A percentile compares a stretch with the other conserved stretches of the same genome.
Evolutionary conservation across 2,329 filamentous ascomycete genomes (phyloP).

Genomic region (Metarhizium brunneum): DNA sequence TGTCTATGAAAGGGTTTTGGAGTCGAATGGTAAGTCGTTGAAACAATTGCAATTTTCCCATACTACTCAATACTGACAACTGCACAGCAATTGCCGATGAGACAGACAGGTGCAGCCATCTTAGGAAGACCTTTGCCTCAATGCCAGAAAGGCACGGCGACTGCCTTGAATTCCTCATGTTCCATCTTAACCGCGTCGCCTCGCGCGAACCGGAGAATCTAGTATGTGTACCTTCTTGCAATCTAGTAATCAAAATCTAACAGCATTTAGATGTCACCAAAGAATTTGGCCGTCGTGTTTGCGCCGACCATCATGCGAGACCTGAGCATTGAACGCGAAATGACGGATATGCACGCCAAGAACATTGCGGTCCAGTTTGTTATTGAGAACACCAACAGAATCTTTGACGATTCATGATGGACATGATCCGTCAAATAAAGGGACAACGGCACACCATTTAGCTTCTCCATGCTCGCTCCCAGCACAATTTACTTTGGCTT

Average conservation of each 20-base stretch:
- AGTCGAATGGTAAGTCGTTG: conserved; percentile 57
- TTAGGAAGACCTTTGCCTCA: conserved; percentile 65
- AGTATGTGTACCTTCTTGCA: conserved; percentile 36
- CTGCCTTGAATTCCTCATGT: conserved; percentile 86
- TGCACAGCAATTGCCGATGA: conserved; percentile 52
- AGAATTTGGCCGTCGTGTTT: conserved; percentile 94
- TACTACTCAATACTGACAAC: background rate
- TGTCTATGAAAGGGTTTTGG: conserved; percentile 81
- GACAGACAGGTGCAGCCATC: conserved; percentile 57
- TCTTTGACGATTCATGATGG: conserved; percentile 51
- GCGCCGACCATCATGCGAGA: conserved; percentile 96
- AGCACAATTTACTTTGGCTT: background rate
- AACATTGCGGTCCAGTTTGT: conserved; percentile 87
- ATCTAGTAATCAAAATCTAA: background rate
- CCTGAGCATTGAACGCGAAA: conserved; percentile 79
- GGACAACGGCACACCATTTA: background rate
- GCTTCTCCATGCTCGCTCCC: background rate
- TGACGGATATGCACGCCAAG: conserved; percentile 92
- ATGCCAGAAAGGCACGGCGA: conserved; percentile 80
- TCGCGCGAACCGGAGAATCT: conserved; percentile 75
- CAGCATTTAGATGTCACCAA: conserved; percentile 72
- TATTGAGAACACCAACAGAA: conserved; percentile 77
- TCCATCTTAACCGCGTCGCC: conserved; percentile 84
- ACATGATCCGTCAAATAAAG: background rate
- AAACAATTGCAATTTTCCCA: background rate